Base-by-base conservation (phyloP, 164 flowering plant genomes). In the Echeveria elegans region DNA sequence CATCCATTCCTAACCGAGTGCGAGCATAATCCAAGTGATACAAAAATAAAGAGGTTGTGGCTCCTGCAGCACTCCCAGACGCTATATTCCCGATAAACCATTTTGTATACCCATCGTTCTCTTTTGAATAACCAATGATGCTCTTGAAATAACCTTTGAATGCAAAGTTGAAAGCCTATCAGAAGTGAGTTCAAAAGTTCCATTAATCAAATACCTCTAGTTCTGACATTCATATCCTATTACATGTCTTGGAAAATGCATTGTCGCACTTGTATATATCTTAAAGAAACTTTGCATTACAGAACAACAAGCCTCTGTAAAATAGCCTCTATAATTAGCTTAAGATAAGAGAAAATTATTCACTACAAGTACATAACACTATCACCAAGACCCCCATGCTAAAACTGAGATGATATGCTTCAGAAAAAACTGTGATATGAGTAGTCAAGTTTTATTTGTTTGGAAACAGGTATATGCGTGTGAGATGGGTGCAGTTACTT, bases 31-130 rank as follows among this genome's bases (percentile, higher is more conserved):
- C 98, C 72, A 92, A 71, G 75, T 95, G 99, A 77, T 92, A 92
- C 21, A 89, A 74, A 68, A 92, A 81, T 41, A 88, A 59, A 23
- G 97, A 95, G 66, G 97, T 92, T 15, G 87, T 86, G 65, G 99
- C 97, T 69, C 97, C 99, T 65, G 99, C 99, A 71, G 97, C 97
- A 82, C 99, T 88, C 36, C 99, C 99, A 21, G 97, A 87, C 70
- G 97, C 97, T 32, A 95, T 80, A 77, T 95, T 95, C 65, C 97
- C 97, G 34, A 82, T 85, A 77, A 95, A 85, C 89, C 89, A 85
- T 78, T 85, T 88, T 0, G 82, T 4, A 71, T 92, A 86, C 26
- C 97, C 99, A 79, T 95, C 96, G 74, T 78, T 94, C 80, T 92
- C 99, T 80, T 87, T 90, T 52, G 97, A 88, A 68, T 76, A 47